These are phyloP conservation scores for Evernia prunastri DNA, from an alignment of 495 filamentous ascomycete species.

Conservation along the genomic window DNA sequence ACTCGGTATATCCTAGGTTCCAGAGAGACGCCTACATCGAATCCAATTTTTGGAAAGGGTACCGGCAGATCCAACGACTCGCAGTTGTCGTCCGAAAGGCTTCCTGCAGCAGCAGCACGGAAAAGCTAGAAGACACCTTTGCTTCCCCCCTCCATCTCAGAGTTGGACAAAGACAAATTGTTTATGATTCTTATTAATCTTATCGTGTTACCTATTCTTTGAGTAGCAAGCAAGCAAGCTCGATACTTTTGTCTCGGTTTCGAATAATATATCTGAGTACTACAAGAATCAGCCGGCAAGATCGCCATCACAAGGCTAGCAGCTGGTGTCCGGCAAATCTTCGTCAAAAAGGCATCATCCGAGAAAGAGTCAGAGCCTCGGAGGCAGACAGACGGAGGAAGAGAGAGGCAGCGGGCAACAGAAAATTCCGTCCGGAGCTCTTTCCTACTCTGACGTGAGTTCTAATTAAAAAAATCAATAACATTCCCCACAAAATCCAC, in stretches of 20 bases:
- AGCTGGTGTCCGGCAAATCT: slow-evolving; percentile 10
- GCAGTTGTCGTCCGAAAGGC: not conserved
- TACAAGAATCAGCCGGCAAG: slow-evolving; percentile 11
- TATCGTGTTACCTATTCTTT: no score
- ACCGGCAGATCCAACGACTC: not conserved
- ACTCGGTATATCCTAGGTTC: not conserved
- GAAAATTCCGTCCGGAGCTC: not conserved
- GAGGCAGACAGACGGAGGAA: no score
- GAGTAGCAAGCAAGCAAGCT: not conserved
- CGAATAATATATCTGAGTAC: not conserved
- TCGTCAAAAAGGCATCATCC: slow-evolving; percentile 1
- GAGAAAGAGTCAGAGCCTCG: no score
- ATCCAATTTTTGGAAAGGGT: not conserved
- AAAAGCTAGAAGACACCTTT: not conserved
- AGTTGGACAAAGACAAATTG: not conserved
- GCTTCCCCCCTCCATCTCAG: not conserved
- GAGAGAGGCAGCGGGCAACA: no score
- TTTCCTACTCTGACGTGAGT: slow-evolving; percentile 6
- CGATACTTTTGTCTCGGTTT: not conserved
- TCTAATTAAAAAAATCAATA: not conserved
- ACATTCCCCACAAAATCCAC: not conserved
- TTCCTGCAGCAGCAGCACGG: not conserved
- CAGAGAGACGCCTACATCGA: not conserved
- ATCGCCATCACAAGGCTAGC: slow-evolving; percentile 2
- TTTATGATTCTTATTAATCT: not conserved